These are phyloP conservation scores for Chrysopogon serrulatus DNA, from an alignment of 176 grass and related monocot species.

Conservation along the genomic window DNA sequence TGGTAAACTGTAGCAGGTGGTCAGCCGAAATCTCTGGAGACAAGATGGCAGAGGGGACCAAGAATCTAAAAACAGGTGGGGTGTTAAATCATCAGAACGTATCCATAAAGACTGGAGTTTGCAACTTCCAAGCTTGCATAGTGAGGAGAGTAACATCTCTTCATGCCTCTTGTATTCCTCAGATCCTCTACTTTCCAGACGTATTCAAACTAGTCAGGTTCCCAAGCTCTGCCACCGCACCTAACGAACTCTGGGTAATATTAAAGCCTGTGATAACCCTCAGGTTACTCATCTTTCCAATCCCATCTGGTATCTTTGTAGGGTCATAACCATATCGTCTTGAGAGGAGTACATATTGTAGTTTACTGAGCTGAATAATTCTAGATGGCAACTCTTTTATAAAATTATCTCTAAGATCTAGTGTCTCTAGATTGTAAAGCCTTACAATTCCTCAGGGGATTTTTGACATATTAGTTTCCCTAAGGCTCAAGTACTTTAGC, in stretches of 20 bases:
- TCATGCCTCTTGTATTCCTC: background rate
- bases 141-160: background rate
- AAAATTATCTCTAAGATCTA: rapidly evolving
- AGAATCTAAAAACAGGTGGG: background rate
- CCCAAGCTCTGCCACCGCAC: background rate
- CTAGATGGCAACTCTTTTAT: background rate
- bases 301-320: background rate
- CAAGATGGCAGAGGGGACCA: constrained; percentile 5
- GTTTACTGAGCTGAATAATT: background rate
- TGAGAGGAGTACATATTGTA: background rate
- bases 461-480: rapidly evolving
- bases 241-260: background rate
- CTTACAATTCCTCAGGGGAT: background rate
- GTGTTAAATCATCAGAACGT: rapidly evolving
- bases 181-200: background rate
- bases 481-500: background rate
- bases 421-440: background rate
- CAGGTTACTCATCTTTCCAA: background rate
- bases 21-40: background rate
- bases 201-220: background rate
- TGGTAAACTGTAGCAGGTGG: rapidly evolving
- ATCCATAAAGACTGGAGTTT: background rate
- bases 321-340: too few relatives aligned
- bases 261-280: background rate
- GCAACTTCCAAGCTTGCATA: background rate